Conservation (phyloP, 805 yeast genomes). For the Clavispora phyllophila region DNA sequence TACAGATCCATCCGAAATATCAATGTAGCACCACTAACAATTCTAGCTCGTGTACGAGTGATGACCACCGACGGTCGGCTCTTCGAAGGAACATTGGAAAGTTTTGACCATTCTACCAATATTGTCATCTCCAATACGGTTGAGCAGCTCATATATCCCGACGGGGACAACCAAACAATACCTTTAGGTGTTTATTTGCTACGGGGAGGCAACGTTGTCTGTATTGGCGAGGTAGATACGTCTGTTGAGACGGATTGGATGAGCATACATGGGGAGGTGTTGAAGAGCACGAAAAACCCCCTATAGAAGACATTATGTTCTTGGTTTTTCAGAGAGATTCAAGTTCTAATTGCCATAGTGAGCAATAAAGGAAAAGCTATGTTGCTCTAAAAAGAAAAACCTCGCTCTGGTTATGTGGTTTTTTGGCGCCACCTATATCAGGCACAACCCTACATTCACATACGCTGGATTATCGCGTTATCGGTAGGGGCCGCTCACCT, state of each 20-base stretch:
- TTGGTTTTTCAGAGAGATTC: too few species aligned
- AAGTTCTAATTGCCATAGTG: too few species aligned
- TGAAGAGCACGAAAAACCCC: slow-evolving; percentile 39
- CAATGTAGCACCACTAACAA: slow-evolving; percentile 9
- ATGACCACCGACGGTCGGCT: slow-evolving; percentile 55
- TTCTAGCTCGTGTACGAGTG: slow-evolving; percentile 45
- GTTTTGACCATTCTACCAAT: slow-evolving; percentile 64
- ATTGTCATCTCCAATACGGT: slow-evolving; percentile 47
- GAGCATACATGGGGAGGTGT: slow-evolving; percentile 23
- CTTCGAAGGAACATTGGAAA: slow-evolving; percentile 42
- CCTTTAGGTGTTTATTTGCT: slow-evolving; percentile 47
- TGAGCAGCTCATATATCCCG: slow-evolving; percentile 45
- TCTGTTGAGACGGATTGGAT: slow-evolving; percentile 41
- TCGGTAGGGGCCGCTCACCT: too few species aligned
- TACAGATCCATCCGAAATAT: slow-evolving; percentile 4
- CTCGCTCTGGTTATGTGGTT: too few species aligned
- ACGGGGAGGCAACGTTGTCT: slow-evolving; percentile 56
- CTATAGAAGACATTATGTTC: slow-evolving; percentile 12
- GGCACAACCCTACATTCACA: too few species aligned
- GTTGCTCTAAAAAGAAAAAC: too few species aligned
- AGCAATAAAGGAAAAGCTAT: too few species aligned
- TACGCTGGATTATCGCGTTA: too few species aligned
- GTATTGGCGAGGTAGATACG: slow-evolving; percentile 50
- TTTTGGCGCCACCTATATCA: too few species aligned
- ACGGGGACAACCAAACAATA: slow-evolving; percentile 37